A percentile compares a stretch with the other conserved stretches of the same genome.
Conservation (phyloP, 2,329 filamentous ascomycete species). For the Fonsecaea pedrosoi region DNA sequence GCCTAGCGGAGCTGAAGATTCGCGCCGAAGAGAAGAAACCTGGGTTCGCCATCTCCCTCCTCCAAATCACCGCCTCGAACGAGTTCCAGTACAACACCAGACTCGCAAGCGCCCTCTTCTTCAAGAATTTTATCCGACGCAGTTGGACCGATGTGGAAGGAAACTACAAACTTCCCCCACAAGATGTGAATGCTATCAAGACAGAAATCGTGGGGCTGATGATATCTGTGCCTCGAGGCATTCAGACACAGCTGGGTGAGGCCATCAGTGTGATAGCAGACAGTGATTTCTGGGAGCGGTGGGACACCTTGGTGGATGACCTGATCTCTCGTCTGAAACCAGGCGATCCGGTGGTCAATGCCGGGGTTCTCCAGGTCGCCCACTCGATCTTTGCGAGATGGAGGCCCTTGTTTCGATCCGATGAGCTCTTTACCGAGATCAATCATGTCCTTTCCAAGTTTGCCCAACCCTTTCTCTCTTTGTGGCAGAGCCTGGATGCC, state of each 20-base stretch:
- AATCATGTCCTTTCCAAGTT: slow-evolving; percentile 92
- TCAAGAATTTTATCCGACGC: slow-evolving; percentile 97
- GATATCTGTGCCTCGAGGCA: slow-evolving; percentile 84
- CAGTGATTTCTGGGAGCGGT: slow-evolving; percentile 94
- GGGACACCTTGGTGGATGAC: slow-evolving; percentile 95
- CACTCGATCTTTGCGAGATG: slow-evolving; percentile 98
- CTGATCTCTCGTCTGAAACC: slow-evolving; percentile 85
- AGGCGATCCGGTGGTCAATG: slow-evolving; percentile 82
- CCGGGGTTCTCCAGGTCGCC: slow-evolving; percentile 93
- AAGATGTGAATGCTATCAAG: slow-evolving; percentile 91
- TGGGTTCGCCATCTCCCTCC: slow-evolving; percentile 83
- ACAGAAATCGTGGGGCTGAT: slow-evolving; percentile 93
- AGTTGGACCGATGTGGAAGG: slow-evolving; percentile 97
- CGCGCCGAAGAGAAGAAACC: slow-evolving; percentile 80
- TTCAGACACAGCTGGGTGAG: slow-evolving; percentile 94
- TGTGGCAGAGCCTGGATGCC: slow-evolving; percentile 61
- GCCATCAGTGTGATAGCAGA: slow-evolving; percentile 97
- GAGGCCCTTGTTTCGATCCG: slow-evolving; percentile 90
- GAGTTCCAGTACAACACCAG: slow-evolving; percentile 77
- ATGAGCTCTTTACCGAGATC: slow-evolving; percentile 92
- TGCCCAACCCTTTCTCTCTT: slow-evolving; percentile 78
- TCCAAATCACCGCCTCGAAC: slow-evolving; percentile 85
- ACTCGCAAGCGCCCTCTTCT: slow-evolving; percentile 86
- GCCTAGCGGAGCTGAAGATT: slow-evolving; percentile 78
- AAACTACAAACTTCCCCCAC: slow-evolving; percentile 81